Evolutionary conservation across 2,329 filamentous ascomycete genomes (phyloP).

Genomic region (Orbilia javanica): DNA sequence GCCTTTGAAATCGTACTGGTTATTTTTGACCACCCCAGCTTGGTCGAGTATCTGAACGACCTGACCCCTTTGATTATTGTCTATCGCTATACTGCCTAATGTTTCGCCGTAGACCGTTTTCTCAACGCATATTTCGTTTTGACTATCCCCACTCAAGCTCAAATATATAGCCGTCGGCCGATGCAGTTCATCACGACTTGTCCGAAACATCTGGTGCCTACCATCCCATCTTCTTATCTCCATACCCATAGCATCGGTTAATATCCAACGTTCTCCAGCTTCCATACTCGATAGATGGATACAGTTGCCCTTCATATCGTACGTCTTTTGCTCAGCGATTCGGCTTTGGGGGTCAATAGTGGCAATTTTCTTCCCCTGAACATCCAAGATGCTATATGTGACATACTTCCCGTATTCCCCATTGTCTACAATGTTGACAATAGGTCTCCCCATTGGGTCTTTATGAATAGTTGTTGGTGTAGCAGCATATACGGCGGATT

Average conservation of each 20-base stretch:
- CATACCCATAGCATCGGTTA: neutral
- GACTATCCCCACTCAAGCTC: neutral
- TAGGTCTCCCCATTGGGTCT: constrained; percentile 15
- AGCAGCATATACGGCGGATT: constrained; percentile 30
- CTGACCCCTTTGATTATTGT: constrained; percentile 21
- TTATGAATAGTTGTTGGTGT: constrained; percentile 32
- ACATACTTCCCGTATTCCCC: constrained; percentile 2
- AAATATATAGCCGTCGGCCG: neutral
- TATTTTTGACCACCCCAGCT: constrained; percentile 8
- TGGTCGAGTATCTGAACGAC: constrained; percentile 34
- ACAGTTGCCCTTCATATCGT: constrained; percentile 1
- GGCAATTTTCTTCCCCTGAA: neutral
- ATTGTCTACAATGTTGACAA: constrained; percentile 10
- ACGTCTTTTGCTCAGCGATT: neutral
- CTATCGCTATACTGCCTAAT: neutral
- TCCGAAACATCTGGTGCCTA: neutral
- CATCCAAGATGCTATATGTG: neutral
- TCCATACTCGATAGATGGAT: constrained; percentile 15
- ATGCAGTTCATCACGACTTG: neutral
- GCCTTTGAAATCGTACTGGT: constrained; percentile 58
- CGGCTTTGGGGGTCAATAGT: neutral
- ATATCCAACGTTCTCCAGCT: constrained; percentile 2
- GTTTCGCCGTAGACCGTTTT: constrained; percentile 27
- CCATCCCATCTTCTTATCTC: neutral
- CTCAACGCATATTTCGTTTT: constrained; percentile 4